Evolutionary conservation across 345 rosid species (phyloP).

Genomic region (Rhodomyrtus tomentosa): DNA sequence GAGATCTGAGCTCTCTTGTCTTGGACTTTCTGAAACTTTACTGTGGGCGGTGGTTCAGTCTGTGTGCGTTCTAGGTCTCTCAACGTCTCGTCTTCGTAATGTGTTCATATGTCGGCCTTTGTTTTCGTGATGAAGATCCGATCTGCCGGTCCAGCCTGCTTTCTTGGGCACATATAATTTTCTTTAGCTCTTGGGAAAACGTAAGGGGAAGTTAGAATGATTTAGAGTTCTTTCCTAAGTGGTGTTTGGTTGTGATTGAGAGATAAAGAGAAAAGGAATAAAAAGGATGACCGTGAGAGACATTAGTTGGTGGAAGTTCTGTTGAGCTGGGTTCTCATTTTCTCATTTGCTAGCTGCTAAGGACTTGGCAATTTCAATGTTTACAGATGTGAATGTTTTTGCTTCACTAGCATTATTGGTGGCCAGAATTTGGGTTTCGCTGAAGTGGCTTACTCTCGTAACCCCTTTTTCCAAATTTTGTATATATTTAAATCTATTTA

Average conservation of each 20-base stretch:
- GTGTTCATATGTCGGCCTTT: background rate
- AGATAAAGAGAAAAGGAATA: background rate
- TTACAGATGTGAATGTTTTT: background rate
- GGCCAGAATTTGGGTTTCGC: background rate
- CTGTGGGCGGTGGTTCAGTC: background rate
- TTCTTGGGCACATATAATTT: background rate
- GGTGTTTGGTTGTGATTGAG: background rate
- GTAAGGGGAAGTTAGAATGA: background rate
- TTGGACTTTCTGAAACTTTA: background rate
- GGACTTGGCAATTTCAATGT: background rate
- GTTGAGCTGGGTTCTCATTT: background rate
- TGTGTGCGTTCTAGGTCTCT: background rate
- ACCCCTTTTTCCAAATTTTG: background rate
- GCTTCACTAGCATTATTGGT: background rate
- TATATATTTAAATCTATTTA: background rate
- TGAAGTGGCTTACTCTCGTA: background rate
- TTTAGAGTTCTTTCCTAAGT: background rate
- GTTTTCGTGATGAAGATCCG: background rate
- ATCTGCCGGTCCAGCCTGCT: background rate
- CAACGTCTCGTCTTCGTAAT: background rate
- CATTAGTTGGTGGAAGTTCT: background rate
- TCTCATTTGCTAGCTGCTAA: background rate
- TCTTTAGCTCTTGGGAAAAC: background rate
- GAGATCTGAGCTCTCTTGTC: background rate
- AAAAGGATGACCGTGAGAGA: background rate